These are phyloP conservation scores for Dothistroma pini DNA, from an alignment of 2,329 filamentous ascomycete species.

Conservation along the genomic window DNA sequence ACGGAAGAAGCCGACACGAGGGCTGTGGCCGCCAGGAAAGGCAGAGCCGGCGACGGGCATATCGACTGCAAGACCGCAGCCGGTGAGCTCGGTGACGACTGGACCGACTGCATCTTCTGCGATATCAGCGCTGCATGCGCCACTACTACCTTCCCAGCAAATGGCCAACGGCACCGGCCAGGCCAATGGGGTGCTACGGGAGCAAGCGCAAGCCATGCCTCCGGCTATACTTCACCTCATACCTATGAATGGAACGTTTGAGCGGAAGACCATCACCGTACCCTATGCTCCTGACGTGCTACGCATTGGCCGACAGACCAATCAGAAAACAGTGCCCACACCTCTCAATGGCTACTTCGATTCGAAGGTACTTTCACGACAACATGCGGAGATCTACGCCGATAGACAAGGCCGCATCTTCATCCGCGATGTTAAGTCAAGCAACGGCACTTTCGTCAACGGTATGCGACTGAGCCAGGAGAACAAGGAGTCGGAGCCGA, in stretches of 20 bases:
- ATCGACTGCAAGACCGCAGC: slow-evolving; percentile 59
- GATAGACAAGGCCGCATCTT: slow-evolving; percentile 73
- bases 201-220: slow-evolving; percentile 50
- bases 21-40: slow-evolving; percentile 63
- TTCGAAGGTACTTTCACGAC: slow-evolving; percentile 92
- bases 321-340: slow-evolving; percentile 91
- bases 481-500: slow-evolving; percentile 92
- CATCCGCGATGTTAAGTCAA: slow-evolving; percentile 97
- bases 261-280: slow-evolving; percentile 91
- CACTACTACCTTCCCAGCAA: slow-evolving; percentile 66
- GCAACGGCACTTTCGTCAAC: slow-evolving; percentile 98
- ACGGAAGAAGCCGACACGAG: slow-evolving; percentile 51
- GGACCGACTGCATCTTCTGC: slow-evolving; percentile 58
- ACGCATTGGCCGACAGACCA: slow-evolving; percentile 92
- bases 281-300: slow-evolving; percentile 92
- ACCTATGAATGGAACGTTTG: slow-evolving; percentile 93
- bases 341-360: slow-evolving; percentile 94
- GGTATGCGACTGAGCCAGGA: slow-evolving; percentile 84
- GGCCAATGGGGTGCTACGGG: slow-evolving; percentile 54
- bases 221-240: slow-evolving; percentile 80
- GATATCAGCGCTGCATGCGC: slow-evolving; percentile 61
- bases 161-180: slow-evolving; percentile 58
- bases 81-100: slow-evolving; percentile 56
- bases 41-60: slow-evolving; percentile 62
- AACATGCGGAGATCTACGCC: slow-evolving; percentile 95